Conservation (phyloP, 495 filamentous ascomycete genomes). For the Penicillium bialowiezense region DNA sequence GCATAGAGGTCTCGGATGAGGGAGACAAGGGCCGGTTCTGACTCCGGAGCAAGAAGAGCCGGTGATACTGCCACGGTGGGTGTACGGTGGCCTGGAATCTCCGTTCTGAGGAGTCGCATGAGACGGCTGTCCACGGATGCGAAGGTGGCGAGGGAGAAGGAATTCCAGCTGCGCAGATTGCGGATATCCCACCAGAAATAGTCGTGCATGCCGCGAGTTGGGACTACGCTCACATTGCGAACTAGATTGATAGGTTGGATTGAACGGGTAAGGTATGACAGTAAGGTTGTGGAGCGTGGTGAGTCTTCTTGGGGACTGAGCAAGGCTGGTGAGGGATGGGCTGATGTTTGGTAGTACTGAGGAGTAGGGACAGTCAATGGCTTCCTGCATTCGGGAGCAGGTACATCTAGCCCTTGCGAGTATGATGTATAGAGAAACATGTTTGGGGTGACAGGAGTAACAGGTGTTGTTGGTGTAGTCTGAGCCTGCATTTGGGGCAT, state of each 20-base stretch:
- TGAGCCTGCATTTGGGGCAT: slow-evolving; percentile 45
- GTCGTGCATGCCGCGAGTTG: slow-evolving; percentile 65
- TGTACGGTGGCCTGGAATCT: slow-evolving; percentile 61
- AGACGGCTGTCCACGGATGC: slow-evolving; percentile 65
- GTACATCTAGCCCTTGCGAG: slow-evolving; percentile 16
- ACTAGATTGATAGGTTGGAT: slow-evolving; percentile 83
- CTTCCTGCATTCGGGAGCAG: slow-evolving; percentile 27
- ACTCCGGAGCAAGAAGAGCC: slow-evolving; percentile 64
- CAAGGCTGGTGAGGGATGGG: slow-evolving; percentile 47
- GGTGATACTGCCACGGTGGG: slow-evolving; percentile 52
- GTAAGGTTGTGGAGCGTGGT: slow-evolving; percentile 62
- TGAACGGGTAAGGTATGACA: slow-evolving; percentile 71
- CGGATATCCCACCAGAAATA: slow-evolving; percentile 96
- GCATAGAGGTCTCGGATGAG: slow-evolving; percentile 70
- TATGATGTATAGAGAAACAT: slow-evolving; percentile 43
- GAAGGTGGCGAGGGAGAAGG: slow-evolving; percentile 72
- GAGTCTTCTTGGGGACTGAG: slow-evolving; percentile 33
- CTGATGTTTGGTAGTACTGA: slow-evolving; percentile 41
- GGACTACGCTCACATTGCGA: slow-evolving; percentile 69
- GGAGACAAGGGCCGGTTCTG: slow-evolving; percentile 64
- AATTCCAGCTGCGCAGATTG: slow-evolving; percentile 76
- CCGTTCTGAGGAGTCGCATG: slow-evolving; percentile 66
- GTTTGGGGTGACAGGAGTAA: slow-evolving; percentile 42
- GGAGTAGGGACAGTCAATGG: slow-evolving; percentile 37
- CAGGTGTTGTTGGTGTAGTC: slow-evolving; percentile 43